Percentiles rank a stretch among this genome's conserved stretches.
Conservation (phyloP, 768 basidiomycete species). For the Rhizopogon vulgaris region DNA sequence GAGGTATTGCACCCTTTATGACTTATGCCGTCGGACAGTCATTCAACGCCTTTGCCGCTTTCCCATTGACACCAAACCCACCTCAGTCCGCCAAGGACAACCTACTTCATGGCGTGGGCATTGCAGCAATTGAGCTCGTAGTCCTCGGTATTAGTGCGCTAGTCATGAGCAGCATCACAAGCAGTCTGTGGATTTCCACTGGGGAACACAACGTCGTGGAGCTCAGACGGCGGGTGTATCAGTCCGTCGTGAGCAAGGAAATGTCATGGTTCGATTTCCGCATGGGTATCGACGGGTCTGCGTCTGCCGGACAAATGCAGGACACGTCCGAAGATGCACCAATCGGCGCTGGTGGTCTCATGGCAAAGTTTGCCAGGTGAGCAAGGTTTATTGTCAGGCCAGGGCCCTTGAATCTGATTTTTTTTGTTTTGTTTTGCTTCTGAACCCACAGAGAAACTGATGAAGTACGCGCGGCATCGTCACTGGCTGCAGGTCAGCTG, state of each 20-base stretch:
- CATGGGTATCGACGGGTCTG: conserved; percentile 52
- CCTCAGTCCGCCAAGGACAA: conserved; percentile 37
- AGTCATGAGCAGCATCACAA: conserved; percentile 66
- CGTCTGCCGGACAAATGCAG: conserved; percentile 18
- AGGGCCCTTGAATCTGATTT: neutral
- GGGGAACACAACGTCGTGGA: conserved; percentile 75
- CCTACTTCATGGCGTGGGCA: conserved; percentile 51
- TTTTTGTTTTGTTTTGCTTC: neutral
- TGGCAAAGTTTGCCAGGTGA: conserved; percentile 88
- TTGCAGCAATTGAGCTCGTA: conserved; percentile 60
- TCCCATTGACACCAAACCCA: conserved; percentile 38
- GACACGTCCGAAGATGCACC: conserved; percentile 37
- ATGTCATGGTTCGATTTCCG: conserved; percentile 92
- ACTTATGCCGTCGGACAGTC: conserved; percentile 73
- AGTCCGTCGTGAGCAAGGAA: conserved; percentile 57
- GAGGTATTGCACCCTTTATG: conserved; percentile 81
- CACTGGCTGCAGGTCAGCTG: conserved; percentile 70
- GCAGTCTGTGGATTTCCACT: conserved; percentile 79
- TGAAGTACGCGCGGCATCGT: conserved; percentile 81
- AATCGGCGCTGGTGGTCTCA: conserved; percentile 81
- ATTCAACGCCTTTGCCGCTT: conserved; percentile 66
- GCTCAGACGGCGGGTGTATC: conserved; percentile 64
- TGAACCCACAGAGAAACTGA: conserved; percentile 74
- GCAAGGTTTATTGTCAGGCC: neutral
- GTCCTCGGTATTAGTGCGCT: conserved; percentile 63